Conservation (phyloP, 2,329 filamentous ascomycete species). For the Colletotrichum horii region DNA sequence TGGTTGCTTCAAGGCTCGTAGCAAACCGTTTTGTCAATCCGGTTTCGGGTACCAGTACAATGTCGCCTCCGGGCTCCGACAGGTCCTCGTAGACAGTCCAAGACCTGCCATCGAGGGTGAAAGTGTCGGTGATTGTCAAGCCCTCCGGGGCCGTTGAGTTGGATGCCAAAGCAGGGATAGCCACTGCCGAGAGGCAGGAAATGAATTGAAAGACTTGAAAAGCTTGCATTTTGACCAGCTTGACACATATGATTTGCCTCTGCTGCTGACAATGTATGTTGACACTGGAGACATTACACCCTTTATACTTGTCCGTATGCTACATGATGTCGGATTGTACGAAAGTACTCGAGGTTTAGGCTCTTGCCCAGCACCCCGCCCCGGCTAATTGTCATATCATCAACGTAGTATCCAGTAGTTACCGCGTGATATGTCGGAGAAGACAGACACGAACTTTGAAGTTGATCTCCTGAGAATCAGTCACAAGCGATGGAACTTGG, state of each 20-base stretch:
- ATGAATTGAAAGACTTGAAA: neutral
- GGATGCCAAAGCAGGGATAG: neutral
- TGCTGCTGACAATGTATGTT: neutral
- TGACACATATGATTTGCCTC: neutral
- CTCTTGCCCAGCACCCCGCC: neutral
- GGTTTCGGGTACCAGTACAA: neutral
- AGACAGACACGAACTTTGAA: neutral
- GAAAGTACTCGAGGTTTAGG: neutral
- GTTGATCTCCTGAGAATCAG: neutral
- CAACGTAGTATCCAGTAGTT: neutral
- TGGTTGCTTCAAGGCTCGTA: neutral
- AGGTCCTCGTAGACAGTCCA: neutral
- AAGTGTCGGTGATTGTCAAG: neutral
- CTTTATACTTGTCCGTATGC: neutral
- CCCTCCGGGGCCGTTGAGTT: neutral
- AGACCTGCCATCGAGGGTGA: neutral
- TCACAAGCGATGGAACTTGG: neutral
- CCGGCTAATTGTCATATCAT: neutral
- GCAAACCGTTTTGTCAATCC: neutral
- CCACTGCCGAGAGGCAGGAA: neutral
- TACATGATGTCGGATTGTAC: no score
- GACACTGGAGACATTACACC: neutral
- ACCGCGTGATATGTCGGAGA: neutral
- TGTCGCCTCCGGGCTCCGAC: neutral
- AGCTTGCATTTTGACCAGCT: neutral